Evolutionary conservation across 495 filamentous ascomycete species (phyloP).

Genomic region (Podospora didyma): DNA sequence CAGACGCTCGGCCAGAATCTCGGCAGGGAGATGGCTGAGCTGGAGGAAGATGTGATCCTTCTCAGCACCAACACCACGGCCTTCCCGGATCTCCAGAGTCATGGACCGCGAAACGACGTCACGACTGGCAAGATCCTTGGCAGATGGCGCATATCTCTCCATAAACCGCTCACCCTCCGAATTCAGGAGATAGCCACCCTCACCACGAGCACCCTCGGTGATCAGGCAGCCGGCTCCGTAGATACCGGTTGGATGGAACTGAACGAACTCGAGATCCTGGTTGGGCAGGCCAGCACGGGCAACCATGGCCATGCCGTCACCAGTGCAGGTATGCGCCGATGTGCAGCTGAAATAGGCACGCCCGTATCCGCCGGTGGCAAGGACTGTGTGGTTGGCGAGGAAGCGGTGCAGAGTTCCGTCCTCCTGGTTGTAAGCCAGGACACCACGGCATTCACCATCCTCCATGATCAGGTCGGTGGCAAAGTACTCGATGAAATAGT

Average conservation of each 20-base stretch:
- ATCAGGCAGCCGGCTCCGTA: constrained; percentile 98
- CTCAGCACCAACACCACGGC: constrained; percentile 90
- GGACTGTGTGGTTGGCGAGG: constrained; percentile 89
- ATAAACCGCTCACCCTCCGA: constrained; percentile 97
- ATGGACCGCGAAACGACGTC: constrained; percentile 95
- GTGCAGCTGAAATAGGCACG: constrained; percentile 98
- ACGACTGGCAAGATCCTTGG: constrained; percentile 91
- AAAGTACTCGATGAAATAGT: constrained; percentile 99
- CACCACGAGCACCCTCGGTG: constrained; percentile 95
- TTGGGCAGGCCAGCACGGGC: constrained; percentile 95
- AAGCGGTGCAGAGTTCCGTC: constrained; percentile 96
- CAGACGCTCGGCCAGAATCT: constrained; percentile 90
- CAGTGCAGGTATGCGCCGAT: constrained; percentile 95
- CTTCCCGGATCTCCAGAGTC: constrained; percentile 96
- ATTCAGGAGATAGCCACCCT: constrained; percentile 97
- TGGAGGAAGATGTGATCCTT: constrained; percentile 98
- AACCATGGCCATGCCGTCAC: constrained; percentile 99
- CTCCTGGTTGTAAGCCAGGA: constrained; percentile 96
- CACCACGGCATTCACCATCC: constrained; percentile 90
- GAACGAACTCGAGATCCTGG: constrained; percentile 99
- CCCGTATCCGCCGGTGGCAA: constrained; percentile 95
- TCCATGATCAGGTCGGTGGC: constrained; percentile 95
- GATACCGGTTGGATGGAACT: constrained; percentile 99
- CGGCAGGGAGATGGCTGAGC: constrained; percentile 85
- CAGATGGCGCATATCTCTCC: constrained; percentile 96